phyloP scores from a whole-genome alignment of 2,329 filamentous ascomycete genomes.

The Hortaea werneckii region DNA sequence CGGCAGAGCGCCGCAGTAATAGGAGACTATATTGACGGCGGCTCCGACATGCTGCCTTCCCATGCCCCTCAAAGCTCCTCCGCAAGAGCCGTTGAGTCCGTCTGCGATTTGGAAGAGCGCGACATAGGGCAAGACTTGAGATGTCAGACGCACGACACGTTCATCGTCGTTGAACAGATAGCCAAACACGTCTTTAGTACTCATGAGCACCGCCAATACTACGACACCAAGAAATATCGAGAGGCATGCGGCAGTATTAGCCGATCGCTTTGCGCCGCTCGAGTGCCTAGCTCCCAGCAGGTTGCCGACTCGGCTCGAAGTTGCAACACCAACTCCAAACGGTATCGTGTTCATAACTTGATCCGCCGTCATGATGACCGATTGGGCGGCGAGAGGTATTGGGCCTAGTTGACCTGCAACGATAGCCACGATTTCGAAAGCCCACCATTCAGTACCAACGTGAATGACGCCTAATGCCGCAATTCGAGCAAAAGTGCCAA shows the following conservation, averaged over 20 bases:
- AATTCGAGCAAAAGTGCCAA: constrained; percentile 61
- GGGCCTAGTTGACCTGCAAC: constrained; percentile 73
- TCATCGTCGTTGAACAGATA: constrained; percentile 72
- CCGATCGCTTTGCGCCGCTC: constrained; percentile 57
- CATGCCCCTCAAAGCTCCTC: constrained; percentile 72
- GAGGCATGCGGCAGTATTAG: constrained; percentile 64
- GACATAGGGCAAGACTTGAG: constrained; percentile 72
- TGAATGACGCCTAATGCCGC: constrained; percentile 69
- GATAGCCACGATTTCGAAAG: constrained; percentile 80
- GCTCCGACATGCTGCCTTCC: constrained; percentile 79
- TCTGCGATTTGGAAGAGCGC: constrained; percentile 87
- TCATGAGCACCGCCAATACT: constrained; percentile 60
- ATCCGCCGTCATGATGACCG: constrained; percentile 81
- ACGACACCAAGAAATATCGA: constrained; percentile 58
- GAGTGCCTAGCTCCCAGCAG: constrained; percentile 60
- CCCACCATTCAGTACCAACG: constrained; percentile 86
- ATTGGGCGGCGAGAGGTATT: constrained; percentile 68
- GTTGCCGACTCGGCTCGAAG: constrained; percentile 69
- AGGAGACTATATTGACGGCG: constrained; percentile 69
- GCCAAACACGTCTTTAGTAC: constrained; percentile 61
- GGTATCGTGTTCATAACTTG: constrained; percentile 64
- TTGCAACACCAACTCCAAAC: constrained; percentile 75
- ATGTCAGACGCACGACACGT: constrained; percentile 60
- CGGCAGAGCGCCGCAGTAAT: constrained; percentile 73
- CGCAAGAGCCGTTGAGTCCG: constrained; percentile 75